phyloP scores from a whole-genome alignment of 2,329 filamentous ascomycete species.

The Chaetothyriales sp. region DNA sequence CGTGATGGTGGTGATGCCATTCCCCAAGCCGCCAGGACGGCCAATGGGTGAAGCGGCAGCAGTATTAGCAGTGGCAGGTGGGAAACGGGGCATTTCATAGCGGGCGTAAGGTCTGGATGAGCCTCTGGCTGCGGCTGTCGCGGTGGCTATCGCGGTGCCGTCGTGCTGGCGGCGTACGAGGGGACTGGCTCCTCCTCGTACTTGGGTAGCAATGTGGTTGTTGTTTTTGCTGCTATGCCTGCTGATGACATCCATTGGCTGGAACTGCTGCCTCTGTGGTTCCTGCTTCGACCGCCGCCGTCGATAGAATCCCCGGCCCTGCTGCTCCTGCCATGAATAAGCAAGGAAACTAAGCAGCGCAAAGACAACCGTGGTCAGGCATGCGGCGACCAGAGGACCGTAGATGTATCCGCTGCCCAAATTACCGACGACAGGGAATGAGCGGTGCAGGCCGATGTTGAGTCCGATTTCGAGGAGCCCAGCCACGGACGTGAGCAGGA shows the following conservation, averaged over 20 bases:
- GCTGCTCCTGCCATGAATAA: constrained; percentile 11
- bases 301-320: neutral
- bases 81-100: neutral
- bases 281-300: too few species aligned
- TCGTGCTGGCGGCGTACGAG: neutral
- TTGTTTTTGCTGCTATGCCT: neutral
- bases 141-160: neutral
- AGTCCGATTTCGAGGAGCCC: constrained; percentile 15
- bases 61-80: neutral
- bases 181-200: neutral
- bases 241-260: neutral
- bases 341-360: constrained; percentile 8
- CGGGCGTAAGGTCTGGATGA: neutral
- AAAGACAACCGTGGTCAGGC: constrained; percentile 7
- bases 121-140: neutral
- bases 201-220: neutral
- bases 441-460: constrained; percentile 11
- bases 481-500: constrained; percentile 12
- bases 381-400: constrained; percentile 11
- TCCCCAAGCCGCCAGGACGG: neutral
- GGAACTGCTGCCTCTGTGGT: neutral
- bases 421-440: constrained; percentile 4
- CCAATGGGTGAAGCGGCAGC: neutral
- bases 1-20: too few species aligned
- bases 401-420: constrained; percentile 10